These are phyloP conservation scores for Metarhizium anisopliae DNA, from an alignment of 2,329 filamentous ascomycete species.

Conservation along the genomic window DNA sequence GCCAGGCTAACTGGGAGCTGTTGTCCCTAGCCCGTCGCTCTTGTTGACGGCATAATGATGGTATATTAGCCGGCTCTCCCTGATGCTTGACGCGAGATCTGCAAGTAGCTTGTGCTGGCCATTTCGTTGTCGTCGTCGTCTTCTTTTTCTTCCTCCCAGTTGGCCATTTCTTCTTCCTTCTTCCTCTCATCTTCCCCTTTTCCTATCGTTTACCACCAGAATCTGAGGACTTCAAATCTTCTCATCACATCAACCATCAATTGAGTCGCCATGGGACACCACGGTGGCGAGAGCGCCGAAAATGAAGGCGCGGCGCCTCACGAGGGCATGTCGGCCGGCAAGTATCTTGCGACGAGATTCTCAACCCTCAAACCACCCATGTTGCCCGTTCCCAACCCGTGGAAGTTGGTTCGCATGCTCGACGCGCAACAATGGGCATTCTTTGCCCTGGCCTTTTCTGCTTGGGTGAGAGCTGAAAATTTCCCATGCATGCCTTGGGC, in stretches of 20 bases:
- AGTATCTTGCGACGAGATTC: constrained; percentile 44
- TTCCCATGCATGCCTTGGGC: background rate
- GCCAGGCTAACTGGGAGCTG: background rate
- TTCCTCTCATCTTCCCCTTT: too few relatives aligned
- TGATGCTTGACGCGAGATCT: background rate
- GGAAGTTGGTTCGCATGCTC: constrained; percentile 38
- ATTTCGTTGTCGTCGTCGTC: too few relatives aligned
- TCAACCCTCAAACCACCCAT: constrained; percentile 49
- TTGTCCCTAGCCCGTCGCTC: background rate
- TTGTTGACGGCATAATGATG: background rate
- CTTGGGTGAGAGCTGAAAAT: constrained; percentile 37
- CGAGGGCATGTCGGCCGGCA: constrained; percentile 37
- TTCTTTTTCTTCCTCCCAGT: too few relatives aligned
- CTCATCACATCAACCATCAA: too few relatives aligned
- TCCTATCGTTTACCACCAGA: too few relatives aligned
- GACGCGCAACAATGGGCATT: constrained; percentile 44
- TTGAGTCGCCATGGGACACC: constrained; percentile 5
- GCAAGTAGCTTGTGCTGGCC: background rate
- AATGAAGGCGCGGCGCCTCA: constrained; percentile 25
- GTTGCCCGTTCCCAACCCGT: constrained; percentile 43
- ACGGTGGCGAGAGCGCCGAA: constrained; percentile 20
- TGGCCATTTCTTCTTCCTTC: too few relatives aligned
- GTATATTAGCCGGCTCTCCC: background rate
- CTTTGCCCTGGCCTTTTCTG: constrained; percentile 44
- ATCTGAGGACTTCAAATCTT: too few relatives aligned